These are phyloP conservation scores for Marsdenia floribunda DNA, from an alignment of 257 asterid genomes.

Conservation along the genomic window DNA sequence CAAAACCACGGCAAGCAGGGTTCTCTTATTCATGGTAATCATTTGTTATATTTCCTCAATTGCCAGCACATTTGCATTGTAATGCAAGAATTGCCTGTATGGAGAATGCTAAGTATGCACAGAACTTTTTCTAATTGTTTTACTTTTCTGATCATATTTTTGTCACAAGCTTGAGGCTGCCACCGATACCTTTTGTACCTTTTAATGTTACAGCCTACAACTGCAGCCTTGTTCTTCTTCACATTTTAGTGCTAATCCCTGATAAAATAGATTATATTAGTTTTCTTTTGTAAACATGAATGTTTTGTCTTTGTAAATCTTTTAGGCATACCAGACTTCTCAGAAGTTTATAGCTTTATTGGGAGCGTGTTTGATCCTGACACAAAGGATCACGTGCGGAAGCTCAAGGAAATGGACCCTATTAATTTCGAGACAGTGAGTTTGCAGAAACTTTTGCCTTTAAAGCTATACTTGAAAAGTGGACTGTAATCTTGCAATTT, in stretches of 20 bases:
- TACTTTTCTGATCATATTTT: neutral
- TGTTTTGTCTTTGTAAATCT: neutral
- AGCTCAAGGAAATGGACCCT: conserved; percentile 98
- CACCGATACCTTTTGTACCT: too few species aligned
- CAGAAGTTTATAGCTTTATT: conserved; percentile 89
- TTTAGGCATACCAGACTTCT: conserved; percentile 87
- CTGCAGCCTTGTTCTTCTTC: neutral
- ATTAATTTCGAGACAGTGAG: conserved; percentile 90
- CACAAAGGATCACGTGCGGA: conserved; percentile 62
- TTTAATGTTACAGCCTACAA: neutral
- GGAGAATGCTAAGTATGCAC: neutral
- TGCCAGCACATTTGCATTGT: neutral
- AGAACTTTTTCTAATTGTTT: neutral
- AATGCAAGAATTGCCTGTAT: neutral
- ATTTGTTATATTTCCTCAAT: neutral
- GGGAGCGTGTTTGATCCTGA: conserved; percentile 95
- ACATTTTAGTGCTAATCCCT: neutral
- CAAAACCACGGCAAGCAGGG: conserved; percentile 43
- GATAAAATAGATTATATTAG: neutral
- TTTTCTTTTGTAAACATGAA: neutral
- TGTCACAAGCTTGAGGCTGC: neutral
- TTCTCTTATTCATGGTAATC: conserved; percentile 53
- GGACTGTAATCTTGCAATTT: neutral
- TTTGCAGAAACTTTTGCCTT: conserved; percentile 16
- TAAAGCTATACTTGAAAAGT: neutral